A percentile compares a stretch with the other conserved stretches of the same genome.
These are phyloP conservation scores for Afroboletus lepidellus DNA, from an alignment of 1,284 basidiomycete species.

Conservation along the genomic window DNA sequence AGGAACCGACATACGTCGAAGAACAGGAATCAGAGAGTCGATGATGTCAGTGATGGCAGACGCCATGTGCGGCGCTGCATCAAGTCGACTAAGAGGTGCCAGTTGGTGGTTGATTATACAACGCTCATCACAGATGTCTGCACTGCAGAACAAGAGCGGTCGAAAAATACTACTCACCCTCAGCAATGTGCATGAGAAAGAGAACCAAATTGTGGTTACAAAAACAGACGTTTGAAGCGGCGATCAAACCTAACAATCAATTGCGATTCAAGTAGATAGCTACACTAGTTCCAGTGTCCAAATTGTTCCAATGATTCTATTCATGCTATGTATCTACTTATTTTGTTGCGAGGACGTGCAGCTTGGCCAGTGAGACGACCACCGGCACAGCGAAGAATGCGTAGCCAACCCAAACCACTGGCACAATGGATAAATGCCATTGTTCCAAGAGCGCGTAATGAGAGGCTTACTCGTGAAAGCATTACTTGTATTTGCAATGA, in stretches of 20 bases:
- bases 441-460: background rate
- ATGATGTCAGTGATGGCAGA: constrained; percentile 72
- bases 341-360: constrained; percentile 56
- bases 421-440: constrained; percentile 2
- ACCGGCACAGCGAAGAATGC: constrained; percentile 72
- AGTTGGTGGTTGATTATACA: constrained; percentile 66
- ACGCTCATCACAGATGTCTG: constrained; percentile 65
- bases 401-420: constrained; percentile 77
- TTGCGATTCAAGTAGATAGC: background rate
- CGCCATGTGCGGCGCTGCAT: constrained; percentile 41
- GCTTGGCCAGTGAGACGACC: constrained; percentile 65
- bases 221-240: constrained; percentile 17
- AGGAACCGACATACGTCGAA: constrained; percentile 1
- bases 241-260: constrained; percentile 12
- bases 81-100: constrained; percentile 88
- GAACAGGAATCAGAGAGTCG: constrained; percentile 65
- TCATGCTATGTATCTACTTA: constrained; percentile 13
- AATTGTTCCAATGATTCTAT: background rate
- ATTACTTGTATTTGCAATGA: constrained; percentile 65
- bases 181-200: background rate
- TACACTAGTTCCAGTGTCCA: constrained; percentile 3
- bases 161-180: constrained; percentile 15
- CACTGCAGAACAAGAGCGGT: constrained; percentile 12
- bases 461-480: constrained; percentile 68
- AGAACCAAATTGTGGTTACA: background rate